Percentiles rank a stretch among this genome's conserved stretches.
Evolutionary conservation across 768 basidiomycete genomes (phyloP).

Genomic region (Mycena kentingensis): DNA sequence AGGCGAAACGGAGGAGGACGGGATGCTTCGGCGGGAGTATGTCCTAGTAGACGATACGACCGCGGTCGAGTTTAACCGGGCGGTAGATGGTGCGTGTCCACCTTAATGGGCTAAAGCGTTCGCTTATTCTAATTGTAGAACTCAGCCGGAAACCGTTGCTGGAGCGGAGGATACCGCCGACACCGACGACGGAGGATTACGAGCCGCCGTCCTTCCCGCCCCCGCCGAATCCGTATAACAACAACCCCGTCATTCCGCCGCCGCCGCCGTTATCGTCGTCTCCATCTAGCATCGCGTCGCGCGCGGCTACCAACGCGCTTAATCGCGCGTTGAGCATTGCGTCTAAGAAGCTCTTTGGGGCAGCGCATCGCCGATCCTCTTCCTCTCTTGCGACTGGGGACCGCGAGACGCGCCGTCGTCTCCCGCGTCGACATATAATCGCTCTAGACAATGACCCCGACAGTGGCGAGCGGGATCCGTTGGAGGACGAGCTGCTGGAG

Average conservation of each 20-base stretch:
- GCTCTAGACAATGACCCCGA: constrained; percentile 46
- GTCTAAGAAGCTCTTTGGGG: constrained; percentile 79
- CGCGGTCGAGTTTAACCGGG: constrained; percentile 88
- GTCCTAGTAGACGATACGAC: constrained; percentile 90
- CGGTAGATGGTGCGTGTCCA: constrained; percentile 76
- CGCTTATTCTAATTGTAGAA: constrained; percentile 45
- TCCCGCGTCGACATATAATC: constrained; percentile 59
- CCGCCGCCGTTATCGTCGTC: constrained; percentile 64
- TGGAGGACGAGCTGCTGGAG: constrained; percentile 83
- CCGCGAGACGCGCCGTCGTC: constrained; percentile 57
- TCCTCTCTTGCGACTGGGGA: constrained; percentile 45
- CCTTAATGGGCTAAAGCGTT: neutral
- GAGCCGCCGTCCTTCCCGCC: constrained; percentile 67
- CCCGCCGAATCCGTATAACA: constrained; percentile 58
- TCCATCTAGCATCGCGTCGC: constrained; percentile 59
- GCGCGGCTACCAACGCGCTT: constrained; percentile 71
- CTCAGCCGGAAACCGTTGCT: constrained; percentile 61
- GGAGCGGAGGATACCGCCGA: constrained; percentile 54
- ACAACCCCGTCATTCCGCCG: constrained; percentile 19
- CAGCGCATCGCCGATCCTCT: constrained; percentile 35
- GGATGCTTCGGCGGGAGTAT: constrained; percentile 81
- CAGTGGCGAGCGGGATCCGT: constrained; percentile 57
- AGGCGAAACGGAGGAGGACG: constrained; percentile 84
- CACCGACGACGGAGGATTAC: constrained; percentile 51
- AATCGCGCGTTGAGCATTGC: constrained; percentile 80